phyloP scores from a whole-genome alignment of 2,329 filamentous ascomycete genomes.

The Claviceps pazoutovae region DNA sequence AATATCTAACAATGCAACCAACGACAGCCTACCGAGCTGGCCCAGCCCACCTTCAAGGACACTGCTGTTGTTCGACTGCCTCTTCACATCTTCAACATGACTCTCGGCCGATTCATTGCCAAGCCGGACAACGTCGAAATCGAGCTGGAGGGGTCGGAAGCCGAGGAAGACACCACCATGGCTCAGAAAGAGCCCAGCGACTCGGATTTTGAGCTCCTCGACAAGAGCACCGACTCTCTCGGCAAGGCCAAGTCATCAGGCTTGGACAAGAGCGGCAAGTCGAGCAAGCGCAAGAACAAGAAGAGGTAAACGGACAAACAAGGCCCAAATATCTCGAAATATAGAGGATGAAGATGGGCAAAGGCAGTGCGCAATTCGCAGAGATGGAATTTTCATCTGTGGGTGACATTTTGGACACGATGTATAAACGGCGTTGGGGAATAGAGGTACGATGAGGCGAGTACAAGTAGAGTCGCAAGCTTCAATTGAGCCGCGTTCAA shows the following conservation, averaged over 20 bases:
- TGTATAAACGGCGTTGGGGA: neutral
- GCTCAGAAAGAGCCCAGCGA: constrained; percentile 40
- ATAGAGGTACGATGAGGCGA: neutral
- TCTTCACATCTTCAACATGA: constrained; percentile 51
- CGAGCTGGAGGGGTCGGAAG: constrained; percentile 25
- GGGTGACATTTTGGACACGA: neutral
- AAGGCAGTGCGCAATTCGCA: neutral
- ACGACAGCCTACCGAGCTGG: constrained; percentile 60
- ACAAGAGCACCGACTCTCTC: constrained; percentile 45
- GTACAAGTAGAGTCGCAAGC: neutral
- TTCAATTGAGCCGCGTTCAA: neutral
- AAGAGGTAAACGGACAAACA: constrained; percentile 1
- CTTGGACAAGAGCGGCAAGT: constrained; percentile 23
- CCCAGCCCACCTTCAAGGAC: constrained; percentile 61
- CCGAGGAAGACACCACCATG: constrained; percentile 33
- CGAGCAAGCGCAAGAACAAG: constrained; percentile 7
- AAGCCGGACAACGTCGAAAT: constrained; percentile 20
- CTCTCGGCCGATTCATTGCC: constrained; percentile 35
- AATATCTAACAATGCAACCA: constrained; percentile 10
- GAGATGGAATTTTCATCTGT: neutral
- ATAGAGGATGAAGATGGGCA: neutral
- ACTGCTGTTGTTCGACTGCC: constrained; percentile 75
- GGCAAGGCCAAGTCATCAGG: constrained; percentile 37
- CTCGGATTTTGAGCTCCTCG: constrained; percentile 49
- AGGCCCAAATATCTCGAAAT: neutral